A percentile compares a stretch with the other conserved stretches of the same genome.
Conservation (phyloP, 2,329 filamentous ascomycete species). For the Alternaria solani region DNA sequence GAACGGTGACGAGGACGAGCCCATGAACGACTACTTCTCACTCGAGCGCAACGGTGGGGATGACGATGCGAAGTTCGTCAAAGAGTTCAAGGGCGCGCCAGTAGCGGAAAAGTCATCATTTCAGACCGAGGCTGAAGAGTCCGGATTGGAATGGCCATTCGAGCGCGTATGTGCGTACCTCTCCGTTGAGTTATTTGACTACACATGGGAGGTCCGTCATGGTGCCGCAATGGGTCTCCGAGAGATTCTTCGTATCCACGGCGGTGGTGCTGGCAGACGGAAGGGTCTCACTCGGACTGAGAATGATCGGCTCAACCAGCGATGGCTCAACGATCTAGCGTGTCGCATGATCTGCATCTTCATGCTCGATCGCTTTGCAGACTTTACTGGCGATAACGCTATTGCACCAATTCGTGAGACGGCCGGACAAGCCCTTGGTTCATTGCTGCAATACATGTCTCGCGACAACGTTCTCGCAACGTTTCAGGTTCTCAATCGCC, state of each 20-base stretch:
- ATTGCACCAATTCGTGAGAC: conserved; percentile 96
- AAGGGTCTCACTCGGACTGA: conserved; percentile 73
- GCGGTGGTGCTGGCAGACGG: conserved; percentile 81
- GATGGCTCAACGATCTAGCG: conserved; percentile 93
- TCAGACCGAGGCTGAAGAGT: conserved; percentile 76
- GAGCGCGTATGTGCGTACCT: conserved; percentile 94
- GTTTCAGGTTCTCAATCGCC: conserved; percentile 82
- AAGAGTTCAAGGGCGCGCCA: conserved; percentile 89
- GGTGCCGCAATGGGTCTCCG: conserved; percentile 94
- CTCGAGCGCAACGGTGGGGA: conserved; percentile 82
- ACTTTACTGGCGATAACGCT: conserved; percentile 97
- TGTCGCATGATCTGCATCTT: conserved; percentile 94
- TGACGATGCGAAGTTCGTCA: conserved; percentile 90
- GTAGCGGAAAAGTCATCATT: conserved; percentile 86
- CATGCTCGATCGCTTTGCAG: conserved; percentile 96
- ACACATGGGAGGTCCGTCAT: conserved; percentile 93
- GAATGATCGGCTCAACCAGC: conserved; percentile 81
- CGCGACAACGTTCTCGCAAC: conserved; percentile 80
- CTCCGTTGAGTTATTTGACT: conserved; percentile 90
- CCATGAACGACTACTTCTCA: conserved; percentile 80
- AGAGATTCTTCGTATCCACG: conserved; percentile 92
- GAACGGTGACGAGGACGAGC: conserved; percentile 63
- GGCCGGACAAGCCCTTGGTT: conserved; percentile 90
- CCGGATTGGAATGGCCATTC: conserved; percentile 90
- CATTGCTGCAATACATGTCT: conserved; percentile 84